Percentiles rank a stretch among this genome's conserved stretches.
Conservation (phyloP, 768 basidiomycete genomes). For the Lentinula raphanica region DNA sequence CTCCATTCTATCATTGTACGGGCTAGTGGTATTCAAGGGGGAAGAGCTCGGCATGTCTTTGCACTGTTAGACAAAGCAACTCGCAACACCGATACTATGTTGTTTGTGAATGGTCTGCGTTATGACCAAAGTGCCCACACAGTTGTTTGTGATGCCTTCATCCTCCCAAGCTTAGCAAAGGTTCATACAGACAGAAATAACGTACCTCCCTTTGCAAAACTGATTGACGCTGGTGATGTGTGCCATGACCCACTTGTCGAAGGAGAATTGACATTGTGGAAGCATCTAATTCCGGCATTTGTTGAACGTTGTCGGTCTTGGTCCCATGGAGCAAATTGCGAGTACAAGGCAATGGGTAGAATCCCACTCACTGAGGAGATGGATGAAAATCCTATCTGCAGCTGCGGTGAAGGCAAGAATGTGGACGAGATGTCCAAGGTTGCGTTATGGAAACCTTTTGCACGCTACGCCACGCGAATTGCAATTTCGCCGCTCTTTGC, state of each 20-base stretch:
- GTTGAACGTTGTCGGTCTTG: slow-evolving; percentile 35
- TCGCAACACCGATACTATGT: slow-evolving; percentile 24
- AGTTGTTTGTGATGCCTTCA: slow-evolving; percentile 34
- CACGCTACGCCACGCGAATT: slow-evolving; percentile 30
- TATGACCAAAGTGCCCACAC: slow-evolving; percentile 38
- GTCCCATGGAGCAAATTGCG: slow-evolving; percentile 32
- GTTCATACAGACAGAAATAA: slow-evolving; percentile 8
- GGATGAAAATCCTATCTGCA: slow-evolving; percentile 30
- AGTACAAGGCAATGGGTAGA: slow-evolving; percentile 22
- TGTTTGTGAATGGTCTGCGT: slow-evolving; percentile 32
- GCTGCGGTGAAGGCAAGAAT: slow-evolving; percentile 35
- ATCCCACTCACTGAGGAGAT: slow-evolving; percentile 28
- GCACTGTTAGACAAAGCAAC: slow-evolving; percentile 13
- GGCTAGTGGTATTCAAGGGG: slow-evolving; percentile 16
- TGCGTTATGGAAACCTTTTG: slow-evolving; percentile 23
- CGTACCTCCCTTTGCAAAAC: slow-evolving; percentile 5
- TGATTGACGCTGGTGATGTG: slow-evolving; percentile 9
- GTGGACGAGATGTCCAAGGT: slow-evolving; percentile 20
- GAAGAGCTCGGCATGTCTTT: slow-evolving; percentile 15
- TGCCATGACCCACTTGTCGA: background rate
- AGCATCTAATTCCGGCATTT: slow-evolving; percentile 32
- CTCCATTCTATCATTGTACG: slow-evolving; percentile 19
- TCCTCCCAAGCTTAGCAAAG: slow-evolving; percentile 27
- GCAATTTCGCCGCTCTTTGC: slow-evolving; percentile 40
- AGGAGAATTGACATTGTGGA: slow-evolving; percentile 32